A percentile compares a stretch with the other conserved stretches of the same genome.
Evolutionary conservation across 2,329 filamentous ascomycete genomes (phyloP).

Genomic region (Tolypocladium amazonense): DNA sequence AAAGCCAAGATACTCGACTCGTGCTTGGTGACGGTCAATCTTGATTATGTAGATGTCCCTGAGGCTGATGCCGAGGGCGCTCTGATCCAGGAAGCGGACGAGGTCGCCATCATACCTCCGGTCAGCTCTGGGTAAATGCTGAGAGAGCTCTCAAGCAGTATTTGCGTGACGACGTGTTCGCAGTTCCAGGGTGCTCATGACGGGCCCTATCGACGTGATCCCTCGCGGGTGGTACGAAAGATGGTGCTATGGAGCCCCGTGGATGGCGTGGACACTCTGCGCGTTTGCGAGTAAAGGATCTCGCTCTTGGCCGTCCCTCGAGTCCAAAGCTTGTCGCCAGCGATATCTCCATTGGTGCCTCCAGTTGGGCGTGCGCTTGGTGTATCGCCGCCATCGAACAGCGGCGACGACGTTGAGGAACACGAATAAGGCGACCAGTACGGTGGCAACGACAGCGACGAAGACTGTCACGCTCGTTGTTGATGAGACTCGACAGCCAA

Average conservation of each 20-base stretch:
- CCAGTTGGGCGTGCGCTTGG: slow-evolving; percentile 11
- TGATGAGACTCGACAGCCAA: slow-evolving; percentile 25
- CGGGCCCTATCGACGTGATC: background rate
- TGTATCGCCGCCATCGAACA: slow-evolving; percentile 10
- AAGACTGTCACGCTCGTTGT: slow-evolving; percentile 20
- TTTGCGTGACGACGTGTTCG: background rate
- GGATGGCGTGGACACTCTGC: background rate
- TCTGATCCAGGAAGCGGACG: slow-evolving; percentile 61
- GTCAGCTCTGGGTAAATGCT: slow-evolving; percentile 65
- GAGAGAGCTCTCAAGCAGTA: background rate
- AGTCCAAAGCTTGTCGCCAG: slow-evolving; percentile 6
- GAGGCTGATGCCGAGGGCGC: slow-evolving; percentile 27
- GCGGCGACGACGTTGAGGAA: slow-evolving; percentile 5
- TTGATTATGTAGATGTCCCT: slow-evolving; percentile 67
- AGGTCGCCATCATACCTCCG: slow-evolving; percentile 79
- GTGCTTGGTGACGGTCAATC: slow-evolving; percentile 69
- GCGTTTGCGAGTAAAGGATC: slow-evolving; percentile 16
- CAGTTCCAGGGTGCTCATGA: background rate
- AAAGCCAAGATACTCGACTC: slow-evolving; percentile 56
- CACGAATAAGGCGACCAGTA: slow-evolving; percentile 13
- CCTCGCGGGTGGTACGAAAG: background rate
- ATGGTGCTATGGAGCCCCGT: background rate
- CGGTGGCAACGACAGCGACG: slow-evolving; percentile 16
- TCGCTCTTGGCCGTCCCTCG: slow-evolving; percentile 13
- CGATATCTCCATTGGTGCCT: slow-evolving; percentile 4